phyloP scores from a whole-genome alignment of 345 rosid genomes.

The Euclidium syriacum region DNA sequence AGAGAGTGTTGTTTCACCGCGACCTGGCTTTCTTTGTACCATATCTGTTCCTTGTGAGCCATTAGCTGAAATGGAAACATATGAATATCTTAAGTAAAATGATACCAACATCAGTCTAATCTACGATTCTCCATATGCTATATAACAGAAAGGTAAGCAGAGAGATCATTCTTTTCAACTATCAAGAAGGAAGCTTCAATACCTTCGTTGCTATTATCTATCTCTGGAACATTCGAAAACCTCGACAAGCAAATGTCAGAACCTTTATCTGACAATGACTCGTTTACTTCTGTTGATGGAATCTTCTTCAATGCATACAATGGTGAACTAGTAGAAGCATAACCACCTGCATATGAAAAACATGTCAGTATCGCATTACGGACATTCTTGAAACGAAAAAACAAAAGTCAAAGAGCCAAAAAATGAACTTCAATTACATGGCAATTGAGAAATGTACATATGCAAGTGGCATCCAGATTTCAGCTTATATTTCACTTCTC shows the following conservation, averaged over 20 bases:
- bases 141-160: not conserved
- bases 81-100: not conserved
- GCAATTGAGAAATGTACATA: constrained; percentile 82
- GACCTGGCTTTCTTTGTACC: constrained; percentile 95
- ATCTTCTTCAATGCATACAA: constrained; percentile 31
- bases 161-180: not conserved
- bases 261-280: not conserved
- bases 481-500: constrained; percentile 39
- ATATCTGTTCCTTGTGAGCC: constrained; percentile 33
- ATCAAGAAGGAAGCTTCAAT: not conserved
- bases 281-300: constrained; percentile 24
- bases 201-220: constrained; percentile 18
- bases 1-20: constrained; percentile 83
- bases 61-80: constrained; percentile 36
- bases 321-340: constrained; percentile 43
- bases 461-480: constrained; percentile 66
- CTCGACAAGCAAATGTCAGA: constrained; percentile 6
- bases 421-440: constrained; percentile 49
- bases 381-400: not conserved
- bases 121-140: not conserved
- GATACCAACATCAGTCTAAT: not conserved
- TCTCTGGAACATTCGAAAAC: constrained; percentile 12
- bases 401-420: not conserved
- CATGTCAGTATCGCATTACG: not conserved
- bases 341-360: constrained; percentile 51